Conservation (phyloP, 192 early-diverging fungal species). For the Funneliformis geosporum region DNA sequence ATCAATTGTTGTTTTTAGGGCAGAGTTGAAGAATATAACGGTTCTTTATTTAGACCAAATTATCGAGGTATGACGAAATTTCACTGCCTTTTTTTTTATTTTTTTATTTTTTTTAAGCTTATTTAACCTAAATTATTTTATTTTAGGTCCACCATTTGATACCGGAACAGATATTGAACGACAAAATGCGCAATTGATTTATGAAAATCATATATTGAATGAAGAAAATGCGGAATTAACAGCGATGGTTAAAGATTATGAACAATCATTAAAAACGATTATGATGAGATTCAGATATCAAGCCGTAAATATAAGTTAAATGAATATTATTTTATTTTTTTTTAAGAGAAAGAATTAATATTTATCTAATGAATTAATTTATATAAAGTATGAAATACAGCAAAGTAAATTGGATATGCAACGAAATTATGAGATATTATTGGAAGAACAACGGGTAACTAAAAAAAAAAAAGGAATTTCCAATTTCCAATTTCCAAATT, state of each 20-base stretch:
- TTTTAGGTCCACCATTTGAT: constrained; percentile 18
- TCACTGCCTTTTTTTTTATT: neutral
- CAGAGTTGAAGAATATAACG: neutral
- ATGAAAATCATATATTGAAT: constrained; percentile 26
- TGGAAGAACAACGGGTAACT: constrained; percentile 15
- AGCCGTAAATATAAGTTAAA: constrained; percentile 22
- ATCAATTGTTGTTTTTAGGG: neutral
- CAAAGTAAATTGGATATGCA: constrained; percentile 30
- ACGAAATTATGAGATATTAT: constrained; percentile 23
- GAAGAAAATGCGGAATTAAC: constrained; percentile 26
- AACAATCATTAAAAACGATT: constrained; percentile 16
- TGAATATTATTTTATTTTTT: neutral
- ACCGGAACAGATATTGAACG: constrained; percentile 22
- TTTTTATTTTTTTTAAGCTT: neutral
- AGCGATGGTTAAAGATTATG: constrained; percentile 31
- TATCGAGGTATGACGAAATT: neutral
- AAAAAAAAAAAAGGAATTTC: neutral
- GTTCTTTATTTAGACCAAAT: constrained; percentile 8
- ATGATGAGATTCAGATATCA: constrained; percentile 32
- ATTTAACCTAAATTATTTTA: constrained; percentile 4
- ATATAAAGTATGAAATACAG: constrained; percentile 22
- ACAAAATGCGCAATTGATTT: constrained; percentile 17
- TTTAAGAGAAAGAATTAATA: neutral
- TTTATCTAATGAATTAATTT: neutral
- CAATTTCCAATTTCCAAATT: no score